Conservation (phyloP, 306 rosid genomes). For the Macrotyloma uniflorum region DNA sequence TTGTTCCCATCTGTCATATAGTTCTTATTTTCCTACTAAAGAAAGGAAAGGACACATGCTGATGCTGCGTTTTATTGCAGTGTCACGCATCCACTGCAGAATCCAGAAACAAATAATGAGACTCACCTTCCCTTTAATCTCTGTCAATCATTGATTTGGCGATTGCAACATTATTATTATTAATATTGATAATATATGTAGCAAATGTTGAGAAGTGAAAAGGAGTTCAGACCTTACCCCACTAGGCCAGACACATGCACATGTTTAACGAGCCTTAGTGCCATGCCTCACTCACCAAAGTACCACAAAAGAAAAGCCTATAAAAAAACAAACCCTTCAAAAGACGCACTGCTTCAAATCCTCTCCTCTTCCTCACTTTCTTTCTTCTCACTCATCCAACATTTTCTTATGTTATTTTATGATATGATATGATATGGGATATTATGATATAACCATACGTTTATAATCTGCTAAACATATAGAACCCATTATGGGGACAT, state of each 20-base stretch:
- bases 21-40: too few relatives aligned
- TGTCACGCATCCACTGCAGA: slow-evolving; percentile 20
- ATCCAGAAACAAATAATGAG: slow-evolving; percentile 9
- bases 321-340: slow-evolving; percentile 6
- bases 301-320: slow-evolving; percentile 11
- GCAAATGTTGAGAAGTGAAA: slow-evolving; percentile 6
- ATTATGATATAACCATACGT: slow-evolving; percentile 12
- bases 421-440: too few relatives aligned
- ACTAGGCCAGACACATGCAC: slow-evolving; percentile 39
- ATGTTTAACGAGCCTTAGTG: slow-evolving; percentile 37
- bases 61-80: not conserved
- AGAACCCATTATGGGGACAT: slow-evolving; percentile 33
- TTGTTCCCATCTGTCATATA: too few relatives aligned
- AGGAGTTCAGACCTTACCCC: not conserved
- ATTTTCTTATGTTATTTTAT: slow-evolving; percentile 30
- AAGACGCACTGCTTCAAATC: slow-evolving; percentile 31
- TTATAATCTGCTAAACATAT: not conserved
- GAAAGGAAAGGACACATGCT: slow-evolving; percentile 30
- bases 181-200: not conserved
- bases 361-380: not conserved
- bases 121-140: slow-evolving; percentile 15
- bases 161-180: slow-evolving; percentile 15
- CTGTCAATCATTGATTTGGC: slow-evolving; percentile 39
- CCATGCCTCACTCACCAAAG: slow-evolving; percentile 27
- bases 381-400: slow-evolving; percentile 26